Conservation (phyloP, 2,329 filamentous ascomycete genomes). For the Penicillium sp. region DNA sequence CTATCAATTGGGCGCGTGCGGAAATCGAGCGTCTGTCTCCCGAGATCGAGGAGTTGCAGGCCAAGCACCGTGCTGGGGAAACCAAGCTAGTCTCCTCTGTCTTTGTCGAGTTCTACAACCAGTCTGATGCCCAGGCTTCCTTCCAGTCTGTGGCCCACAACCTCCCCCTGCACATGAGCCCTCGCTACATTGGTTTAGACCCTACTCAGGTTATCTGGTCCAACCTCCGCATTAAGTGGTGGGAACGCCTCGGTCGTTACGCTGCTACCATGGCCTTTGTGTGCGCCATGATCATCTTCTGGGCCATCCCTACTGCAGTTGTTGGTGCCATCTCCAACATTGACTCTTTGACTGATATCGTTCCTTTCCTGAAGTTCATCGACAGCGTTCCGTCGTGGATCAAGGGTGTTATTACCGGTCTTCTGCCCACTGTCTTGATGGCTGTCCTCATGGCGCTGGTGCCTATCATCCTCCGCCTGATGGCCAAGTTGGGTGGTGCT, state of each 20-base stretch:
- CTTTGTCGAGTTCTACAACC: slow-evolving; percentile 80
- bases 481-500: slow-evolving; percentile 70
- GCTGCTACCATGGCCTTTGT: slow-evolving; percentile 64
- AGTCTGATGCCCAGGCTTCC: slow-evolving; percentile 75
- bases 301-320: slow-evolving; percentile 65
- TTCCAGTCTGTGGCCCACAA: slow-evolving; percentile 83
- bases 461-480: slow-evolving; percentile 66
- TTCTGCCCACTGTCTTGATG: slow-evolving; percentile 70
- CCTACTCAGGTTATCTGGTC: slow-evolving; percentile 79
- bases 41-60: slow-evolving; percentile 60
- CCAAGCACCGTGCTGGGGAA: slow-evolving; percentile 56
- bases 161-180: slow-evolving; percentile 75
- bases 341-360: slow-evolving; percentile 52
- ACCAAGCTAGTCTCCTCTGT: slow-evolving; percentile 63
- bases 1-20: slow-evolving; percentile 76
- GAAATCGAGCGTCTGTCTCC: slow-evolving; percentile 69
- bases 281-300: slow-evolving; percentile 73
- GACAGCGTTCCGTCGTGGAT: slow-evolving; percentile 60
- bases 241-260: slow-evolving; percentile 68
- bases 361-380: slow-evolving; percentile 67
- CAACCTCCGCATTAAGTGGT: slow-evolving; percentile 75
- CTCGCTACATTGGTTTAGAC: slow-evolving; percentile 71
- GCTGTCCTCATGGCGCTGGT: slow-evolving; percentile 79
- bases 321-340: slow-evolving; percentile 85
- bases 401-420: slow-evolving; percentile 71